Base-by-base conservation (phyloP, 306 rosid genomes). In the Morella rubra region DNA sequence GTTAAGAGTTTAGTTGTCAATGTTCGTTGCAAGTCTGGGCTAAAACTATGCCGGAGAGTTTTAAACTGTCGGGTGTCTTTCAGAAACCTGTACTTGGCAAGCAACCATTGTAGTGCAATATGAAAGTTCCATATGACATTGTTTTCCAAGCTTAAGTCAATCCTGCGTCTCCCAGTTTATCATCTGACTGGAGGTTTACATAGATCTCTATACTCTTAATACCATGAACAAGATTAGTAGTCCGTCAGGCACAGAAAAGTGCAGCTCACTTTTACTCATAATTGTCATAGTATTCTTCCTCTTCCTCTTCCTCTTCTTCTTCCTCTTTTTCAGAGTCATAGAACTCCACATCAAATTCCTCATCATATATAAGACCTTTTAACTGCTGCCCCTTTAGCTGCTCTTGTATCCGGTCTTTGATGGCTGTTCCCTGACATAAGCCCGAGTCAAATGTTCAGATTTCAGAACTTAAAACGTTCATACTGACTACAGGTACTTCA, bases 361-460 rank as follows among this genome's bases (percentile, higher is more conserved):
- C 90, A 81, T 86, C 64, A 54, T 19, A 58, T 70, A 81, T 18
- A 16, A 70, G 68, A 5, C 82, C 92, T 22, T 69, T 53, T 11
- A 88, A 44, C 76, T 81, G 93, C 71, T 89, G 96, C 69, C 90
- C 93, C 84, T 88, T 85, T 62, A 95, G 77, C 46, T 87, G 84
- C 93, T 92, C 99, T 86, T 95, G 99, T 86, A 95, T 92, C 76
- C 96, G 85, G 82, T 95, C 98, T 81, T 95, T 82, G 62, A 95
- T 95, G 49, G 97, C 97, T 1, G 98, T 95, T 47, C 98, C 98
- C 98, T 95, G 80, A 65, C 46, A 85, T 50, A 73, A 42, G 80
- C 32, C 64, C 85, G 75, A 19, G 16, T 72, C 78, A 58, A 50
- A 74, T 74, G 77, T 54, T 78, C 67, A 72, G 77, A 56, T 20